phyloP scores from a whole-genome alignment of 2,329 filamentous ascomycete species.

The Fusarium chlamydosporum region DNA sequence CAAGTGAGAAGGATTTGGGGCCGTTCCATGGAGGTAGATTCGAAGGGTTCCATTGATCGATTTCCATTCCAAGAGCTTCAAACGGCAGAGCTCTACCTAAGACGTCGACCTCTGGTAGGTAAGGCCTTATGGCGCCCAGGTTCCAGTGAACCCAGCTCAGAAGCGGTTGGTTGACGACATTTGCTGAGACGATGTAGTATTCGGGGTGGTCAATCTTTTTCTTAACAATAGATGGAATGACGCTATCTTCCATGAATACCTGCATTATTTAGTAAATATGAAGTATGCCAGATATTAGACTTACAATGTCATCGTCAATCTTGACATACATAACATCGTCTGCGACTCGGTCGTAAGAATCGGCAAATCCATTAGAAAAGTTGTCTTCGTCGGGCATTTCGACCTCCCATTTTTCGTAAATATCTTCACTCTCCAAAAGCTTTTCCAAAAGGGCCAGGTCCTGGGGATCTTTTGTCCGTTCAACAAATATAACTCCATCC shows the following conservation, averaged over 20 bases:
- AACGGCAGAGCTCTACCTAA: conserved; percentile 39
- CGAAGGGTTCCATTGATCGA: conserved; percentile 58
- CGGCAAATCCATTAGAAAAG: conserved; percentile 53
- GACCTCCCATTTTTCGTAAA: conserved; percentile 58
- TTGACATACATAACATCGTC: conserved; percentile 61
- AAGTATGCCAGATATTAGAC: conserved; percentile 14
- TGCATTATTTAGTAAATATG: conserved; percentile 19
- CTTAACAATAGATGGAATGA: conserved; percentile 67
- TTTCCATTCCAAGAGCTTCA: conserved; percentile 44
- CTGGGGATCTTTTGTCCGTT: conserved; percentile 56
- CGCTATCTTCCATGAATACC: conserved; percentile 57
- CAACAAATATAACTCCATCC: conserved; percentile 62
- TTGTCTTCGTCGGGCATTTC: conserved; percentile 52
- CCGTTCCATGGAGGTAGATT: conserved; percentile 55
- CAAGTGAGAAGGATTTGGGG: conserved; percentile 49
- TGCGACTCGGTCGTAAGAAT: conserved; percentile 62
- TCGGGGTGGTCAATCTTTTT: conserved; percentile 66
- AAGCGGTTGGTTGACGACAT: conserved; percentile 69
- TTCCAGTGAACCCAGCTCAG: conserved; percentile 69
- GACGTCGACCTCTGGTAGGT: conserved; percentile 62
- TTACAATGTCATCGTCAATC: conserved; percentile 58
- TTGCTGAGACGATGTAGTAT: conserved; percentile 66
- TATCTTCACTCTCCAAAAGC: conserved; percentile 55
- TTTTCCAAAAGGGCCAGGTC: conserved; percentile 59
- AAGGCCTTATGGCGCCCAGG: conserved; percentile 65